Evolutionary conservation across 306 rosid species (phyloP), one percentile per base, ranked within the genome.

Genomic region (Malus sieversii): DNA sequence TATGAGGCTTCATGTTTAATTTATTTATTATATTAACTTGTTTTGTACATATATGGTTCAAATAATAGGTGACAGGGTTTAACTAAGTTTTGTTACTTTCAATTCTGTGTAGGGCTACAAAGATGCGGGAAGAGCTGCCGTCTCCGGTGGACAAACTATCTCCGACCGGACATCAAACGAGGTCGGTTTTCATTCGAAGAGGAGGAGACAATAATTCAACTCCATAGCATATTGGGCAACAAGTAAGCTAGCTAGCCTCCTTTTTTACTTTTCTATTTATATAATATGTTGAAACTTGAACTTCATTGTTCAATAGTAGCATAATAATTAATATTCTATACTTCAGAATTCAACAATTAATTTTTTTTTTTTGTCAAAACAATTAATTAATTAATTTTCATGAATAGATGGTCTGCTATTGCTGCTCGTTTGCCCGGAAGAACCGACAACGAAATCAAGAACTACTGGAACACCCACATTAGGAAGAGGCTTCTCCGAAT

Each of bases 81-180:
- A 46, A 23, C 69, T 64, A 10, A 20, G 4, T n/a, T n/a, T 57
- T 27, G 4, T 53, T 65, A 10, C 66, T 71, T 55, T 15, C 16
- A 3, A 57, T 22, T 79, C 67, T 59, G 1, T 25, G 63, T 35
- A 96, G 99, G 93, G 45, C 82, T 96, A 68, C 96, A 92, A 81
- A 88, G 99, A 77, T 96, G 99, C 77, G 99, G 99, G 52, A 96
- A 96, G 85, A 96, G 99, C 51, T 96, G 99, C 78, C 90, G 99
- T 70, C 92, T 96, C 4, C 83, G 99, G 9, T 96, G 99, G 99
- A 96, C 98, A 2, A 96, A 96, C 86, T 96, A 96, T 85, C 87
- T 96, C 11, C 84, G 99, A 53, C 99, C 99, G 4, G 99, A 96
- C 19, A 96, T 96, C 57, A 96, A 96, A 57, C 82, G 99, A 16